A percentile compares a stretch with the other conserved stretches of the same genome.
Evolutionary conservation across 1,284 basidiomycete genomes (phyloP).

Genomic region (Leccinum fallax): DNA sequence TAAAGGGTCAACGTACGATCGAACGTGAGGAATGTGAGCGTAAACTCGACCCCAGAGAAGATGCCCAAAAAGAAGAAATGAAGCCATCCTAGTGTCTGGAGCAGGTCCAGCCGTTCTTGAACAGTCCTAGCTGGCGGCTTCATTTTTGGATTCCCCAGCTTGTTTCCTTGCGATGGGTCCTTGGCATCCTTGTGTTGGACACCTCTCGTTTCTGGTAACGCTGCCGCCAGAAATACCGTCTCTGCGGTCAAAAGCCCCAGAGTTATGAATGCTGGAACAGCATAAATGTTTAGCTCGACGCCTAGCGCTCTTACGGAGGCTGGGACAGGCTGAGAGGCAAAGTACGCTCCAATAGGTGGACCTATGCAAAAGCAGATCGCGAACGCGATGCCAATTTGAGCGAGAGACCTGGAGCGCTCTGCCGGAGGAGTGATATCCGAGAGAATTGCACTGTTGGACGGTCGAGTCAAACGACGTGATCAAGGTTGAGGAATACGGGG

Average conservation of each 20-base stretch:
- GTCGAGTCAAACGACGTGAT: neutral
- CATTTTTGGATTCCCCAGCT: slow-evolving; percentile 23
- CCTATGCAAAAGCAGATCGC: slow-evolving; percentile 90
- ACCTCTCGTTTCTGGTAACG: slow-evolving; percentile 78
- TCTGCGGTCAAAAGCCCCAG: slow-evolving; percentile 70
- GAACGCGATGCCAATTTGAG: slow-evolving; percentile 91
- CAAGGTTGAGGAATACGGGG: neutral
- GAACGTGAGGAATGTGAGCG: slow-evolving; percentile 87
- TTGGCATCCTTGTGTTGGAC: slow-evolving; percentile 36
- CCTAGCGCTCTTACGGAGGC: slow-evolving; percentile 59
- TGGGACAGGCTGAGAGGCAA: slow-evolving; percentile 71
- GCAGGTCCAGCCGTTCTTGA: slow-evolving; percentile 51
- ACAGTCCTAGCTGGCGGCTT: slow-evolving; percentile 39
- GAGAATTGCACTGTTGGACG: slow-evolving; percentile 70
- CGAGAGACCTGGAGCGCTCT: slow-evolving; percentile 81
- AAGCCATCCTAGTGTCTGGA: slow-evolving; percentile 59
- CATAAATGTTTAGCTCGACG: slow-evolving; percentile 80
- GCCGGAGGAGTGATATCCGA: slow-evolving; percentile 82
- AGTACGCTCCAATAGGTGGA: slow-evolving; percentile 82
- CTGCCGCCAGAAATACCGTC: slow-evolving; percentile 70
- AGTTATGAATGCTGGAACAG: slow-evolving; percentile 78
- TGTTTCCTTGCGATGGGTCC: slow-evolving; percentile 24
- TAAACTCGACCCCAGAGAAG: slow-evolving; percentile 93
- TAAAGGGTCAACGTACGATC: slow-evolving; percentile 57
- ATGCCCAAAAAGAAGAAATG: slow-evolving; percentile 85